Conservation (phyloP, 345 rosid species). For the Reutealis trisperma region DNA sequence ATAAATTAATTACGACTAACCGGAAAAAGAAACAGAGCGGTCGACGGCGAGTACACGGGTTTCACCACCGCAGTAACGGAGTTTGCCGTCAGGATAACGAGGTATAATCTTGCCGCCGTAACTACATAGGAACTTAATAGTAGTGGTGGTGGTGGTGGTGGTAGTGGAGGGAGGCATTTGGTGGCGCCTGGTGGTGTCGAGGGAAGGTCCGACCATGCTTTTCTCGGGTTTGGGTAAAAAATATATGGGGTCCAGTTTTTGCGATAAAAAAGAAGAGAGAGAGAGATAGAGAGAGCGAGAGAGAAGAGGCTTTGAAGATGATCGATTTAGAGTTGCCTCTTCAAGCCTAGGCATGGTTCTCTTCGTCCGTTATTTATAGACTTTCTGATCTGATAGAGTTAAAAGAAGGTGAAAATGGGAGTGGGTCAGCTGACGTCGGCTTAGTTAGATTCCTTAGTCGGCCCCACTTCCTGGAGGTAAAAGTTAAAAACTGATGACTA, state of each 20-base stretch:
- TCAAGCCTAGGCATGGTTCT: conserved; percentile 39
- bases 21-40: conserved; percentile 68
- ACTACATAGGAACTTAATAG: conserved; percentile 81
- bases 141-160: conserved; percentile 17
- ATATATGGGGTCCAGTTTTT: not conserved
- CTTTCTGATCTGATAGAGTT: not conserved
- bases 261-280: not conserved
- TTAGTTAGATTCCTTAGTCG: conserved; percentile 3
- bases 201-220: conserved; percentile 46
- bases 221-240: not conserved
- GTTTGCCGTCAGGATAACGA: conserved; percentile 80
- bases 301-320: conserved; percentile 1
- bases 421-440: not conserved
- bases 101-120: conserved; percentile 87
- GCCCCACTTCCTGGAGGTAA: not conserved
- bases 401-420: not conserved
- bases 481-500: not conserved
- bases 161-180: not conserved
- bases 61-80: conserved; percentile 85
- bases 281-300: not conserved
- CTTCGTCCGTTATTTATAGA: conserved; percentile 47
- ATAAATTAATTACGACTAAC: conserved; percentile 35
- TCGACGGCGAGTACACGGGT: conserved; percentile 84
- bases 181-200: conserved; percentile 16
- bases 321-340: conserved; percentile 28